A percentile compares a stretch with the other conserved stretches of the same genome.
These are phyloP conservation scores for Microbotryum violaceum DNA, from an alignment of 1,284 basidiomycete species.

Conservation along the genomic window DNA sequence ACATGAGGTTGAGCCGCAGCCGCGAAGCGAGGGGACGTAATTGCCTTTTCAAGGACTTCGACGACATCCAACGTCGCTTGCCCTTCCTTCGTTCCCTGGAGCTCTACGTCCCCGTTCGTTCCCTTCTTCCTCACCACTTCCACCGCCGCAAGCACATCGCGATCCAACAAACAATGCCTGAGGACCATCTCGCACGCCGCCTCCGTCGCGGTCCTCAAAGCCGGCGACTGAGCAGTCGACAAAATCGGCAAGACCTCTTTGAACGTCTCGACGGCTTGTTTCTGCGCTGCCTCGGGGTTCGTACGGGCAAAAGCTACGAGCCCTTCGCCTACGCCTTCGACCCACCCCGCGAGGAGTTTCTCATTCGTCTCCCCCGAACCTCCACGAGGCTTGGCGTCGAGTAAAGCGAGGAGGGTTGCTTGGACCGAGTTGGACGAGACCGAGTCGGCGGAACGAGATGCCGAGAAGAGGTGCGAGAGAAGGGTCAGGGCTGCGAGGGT, in stretches of 20 bases:
- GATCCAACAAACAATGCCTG: constrained; percentile 60
- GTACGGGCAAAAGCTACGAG: constrained; percentile 52
- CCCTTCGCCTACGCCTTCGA: constrained; percentile 60
- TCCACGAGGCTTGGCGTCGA: constrained; percentile 63
- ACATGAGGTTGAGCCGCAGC: constrained; percentile 57
- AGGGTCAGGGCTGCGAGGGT: constrained; percentile 31
- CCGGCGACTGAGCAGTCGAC: constrained; percentile 17
- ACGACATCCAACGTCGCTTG: constrained; percentile 45
- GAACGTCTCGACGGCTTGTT: constrained; percentile 14
- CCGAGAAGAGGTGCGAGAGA: constrained; percentile 32
- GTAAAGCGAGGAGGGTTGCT: constrained; percentile 54
- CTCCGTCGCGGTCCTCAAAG: constrained; percentile 56
- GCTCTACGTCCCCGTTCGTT: too few species aligned
- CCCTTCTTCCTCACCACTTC: constrained; percentile 27
- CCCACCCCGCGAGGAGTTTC: constrained; percentile 58
- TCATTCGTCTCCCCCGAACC: constrained; percentile 44
- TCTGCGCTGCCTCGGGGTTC: constrained; percentile 13
- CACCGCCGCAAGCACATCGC: constrained; percentile 52
- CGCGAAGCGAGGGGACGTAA: constrained; percentile 64
- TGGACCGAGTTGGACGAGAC: constrained; percentile 28
- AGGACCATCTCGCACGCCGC: constrained; percentile 55
- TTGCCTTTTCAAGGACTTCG: constrained; percentile 54
- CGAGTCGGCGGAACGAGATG: constrained; percentile 18
- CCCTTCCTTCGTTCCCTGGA: neutral
- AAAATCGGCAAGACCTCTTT: constrained; percentile 18